Base-by-base conservation (phyloP, 441 rosid genomes). In the Populus hybrid region DNA sequence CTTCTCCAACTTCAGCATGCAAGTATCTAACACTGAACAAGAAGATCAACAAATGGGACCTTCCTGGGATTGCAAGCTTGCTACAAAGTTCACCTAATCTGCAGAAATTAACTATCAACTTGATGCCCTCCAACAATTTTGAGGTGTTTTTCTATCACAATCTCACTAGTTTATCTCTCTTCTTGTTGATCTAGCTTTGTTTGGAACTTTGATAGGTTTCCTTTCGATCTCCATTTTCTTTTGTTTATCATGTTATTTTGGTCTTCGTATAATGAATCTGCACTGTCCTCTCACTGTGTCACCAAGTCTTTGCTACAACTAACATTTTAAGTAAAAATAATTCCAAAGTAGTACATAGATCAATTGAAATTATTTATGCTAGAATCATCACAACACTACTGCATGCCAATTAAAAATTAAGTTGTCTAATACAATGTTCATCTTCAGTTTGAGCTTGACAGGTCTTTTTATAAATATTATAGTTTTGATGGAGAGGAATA, bases 91-190 rank as follows among this genome's bases (percentile, higher is more conserved):
- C 77, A 21, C 74, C 77, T 28, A 23, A 72, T 68, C 67, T 80
- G 57, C 67, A 72, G 59, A 80, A 76, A 61, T 75, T 80, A 26
- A 67, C 70, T 3, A 16, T 80, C 18, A 42, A 80, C 63, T 42
- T 80, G 69, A 21, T n/a, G 30, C 69, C 69, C 69, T 9, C 24
- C 23, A 18, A 23, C 24, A 20, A 61, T 61, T 20, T 18, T 23
- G 24, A 61, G 66, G 66, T 61, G 24, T 40, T 40, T 10, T 40
- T 40, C 14, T 40, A 40, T 40, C 46, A 40, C 46, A 40, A 40
- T 40, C 11, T 40, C 46, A 40, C 46, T 40, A 10, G 46, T 10
- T 40, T 40, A 40, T 10, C 14, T 40, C 5, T 10, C 46, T 40
- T 10, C 46, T 40, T 40, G 46, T 10, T 5, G 0, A 10, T 40